Evolutionary conservation across 352 stramenopile species (phyloP), one percentile per base, ranked within the genome.

Genomic region (Pythium sukuiense): DNA sequence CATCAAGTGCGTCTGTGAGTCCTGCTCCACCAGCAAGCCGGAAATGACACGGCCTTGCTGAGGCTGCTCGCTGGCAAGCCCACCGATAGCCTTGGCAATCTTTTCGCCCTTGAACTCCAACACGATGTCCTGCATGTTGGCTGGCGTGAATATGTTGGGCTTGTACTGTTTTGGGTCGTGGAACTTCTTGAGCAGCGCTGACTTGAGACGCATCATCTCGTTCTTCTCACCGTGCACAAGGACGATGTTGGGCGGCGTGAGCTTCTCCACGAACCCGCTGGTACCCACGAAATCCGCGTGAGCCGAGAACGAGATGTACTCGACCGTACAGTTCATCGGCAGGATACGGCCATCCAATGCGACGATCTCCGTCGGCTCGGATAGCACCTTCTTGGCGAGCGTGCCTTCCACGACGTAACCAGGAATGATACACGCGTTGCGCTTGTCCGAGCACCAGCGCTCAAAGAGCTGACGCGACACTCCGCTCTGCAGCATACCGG

Each of bases 391-490:
- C 70, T 99, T 99, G 2, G 97, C 97, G 8, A 99, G 74, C 4
- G 97, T 99, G 52, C 98, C 97, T 74, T 99, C 97, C 0, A 99
- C 97, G 29, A 98, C 96, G 74, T 99, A 99, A 39, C 98, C 98
- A 27, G 98, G 97, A 74, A 99, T 99, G 52, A 99, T 86, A 52
- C 99, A 98, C 13, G 96, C 97, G 74, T 99, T 99, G 56, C 97
- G 97, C 33, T 98, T 97, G 77, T 99, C 96, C 13, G 87, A 88
- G 61, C 96, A 98, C 97, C 97, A 99, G 27, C 92, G 83, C 76
- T 99, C 97, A 75, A 99, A 99, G 0, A 99, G 81, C 70, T 99
- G 89, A 18, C 98, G 90, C 12, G 90, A 99, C 1, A 99, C 97
- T 65, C 98, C 98, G 61, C 87, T 98, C 72, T 99, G 97, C 18